Evolutionary conservation across 305 asterid genomes (phyloP).

Genomic region (Solanum hybrid): DNA sequence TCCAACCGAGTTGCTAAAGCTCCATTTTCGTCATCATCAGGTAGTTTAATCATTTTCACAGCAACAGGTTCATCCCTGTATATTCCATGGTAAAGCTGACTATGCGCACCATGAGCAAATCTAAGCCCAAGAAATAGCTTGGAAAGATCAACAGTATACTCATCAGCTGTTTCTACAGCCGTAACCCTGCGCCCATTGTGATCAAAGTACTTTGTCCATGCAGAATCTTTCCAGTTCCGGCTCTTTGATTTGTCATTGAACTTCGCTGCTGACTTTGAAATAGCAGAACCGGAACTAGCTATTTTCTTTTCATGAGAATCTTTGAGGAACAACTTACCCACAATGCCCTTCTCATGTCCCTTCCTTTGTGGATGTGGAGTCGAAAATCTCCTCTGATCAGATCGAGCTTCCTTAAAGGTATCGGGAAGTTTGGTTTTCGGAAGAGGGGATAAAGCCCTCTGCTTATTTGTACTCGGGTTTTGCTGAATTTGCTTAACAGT

Average conservation of each 20-base stretch:
- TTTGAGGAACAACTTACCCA: slow-evolving; percentile 30
- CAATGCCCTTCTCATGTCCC: slow-evolving; percentile 32
- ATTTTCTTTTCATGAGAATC: slow-evolving; percentile 27
- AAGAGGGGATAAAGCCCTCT: slow-evolving; percentile 60
- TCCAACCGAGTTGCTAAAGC: slow-evolving; percentile 21
- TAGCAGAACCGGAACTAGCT: slow-evolving; percentile 14
- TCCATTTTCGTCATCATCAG: slow-evolving; percentile 40
- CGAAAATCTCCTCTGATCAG: slow-evolving; percentile 50
- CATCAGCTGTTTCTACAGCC: slow-evolving; percentile 62
- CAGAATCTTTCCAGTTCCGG: slow-evolving; percentile 44
- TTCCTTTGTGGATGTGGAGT: slow-evolving; percentile 62
- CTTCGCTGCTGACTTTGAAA: slow-evolving; percentile 36
- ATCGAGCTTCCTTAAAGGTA: slow-evolving; percentile 72
- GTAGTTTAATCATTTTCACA: slow-evolving; percentile 62
- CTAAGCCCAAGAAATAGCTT: slow-evolving; percentile 62
- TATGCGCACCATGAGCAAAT: slow-evolving; percentile 94
- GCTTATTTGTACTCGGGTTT: slow-evolving; percentile 35
- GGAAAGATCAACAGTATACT: slow-evolving; percentile 56
- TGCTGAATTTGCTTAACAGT: slow-evolving; percentile 31
- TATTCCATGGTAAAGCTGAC: slow-evolving; percentile 83
- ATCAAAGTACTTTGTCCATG: slow-evolving; percentile 78
- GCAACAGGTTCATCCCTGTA: slow-evolving; percentile 82
- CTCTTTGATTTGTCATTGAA: slow-evolving; percentile 38
- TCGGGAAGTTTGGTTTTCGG: slow-evolving; percentile 53
- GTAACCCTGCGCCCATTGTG: slow-evolving; percentile 69